phyloP scores from a whole-genome alignment of 2,329 filamentous ascomycete species.

The Microsporum audouinii region DNA sequence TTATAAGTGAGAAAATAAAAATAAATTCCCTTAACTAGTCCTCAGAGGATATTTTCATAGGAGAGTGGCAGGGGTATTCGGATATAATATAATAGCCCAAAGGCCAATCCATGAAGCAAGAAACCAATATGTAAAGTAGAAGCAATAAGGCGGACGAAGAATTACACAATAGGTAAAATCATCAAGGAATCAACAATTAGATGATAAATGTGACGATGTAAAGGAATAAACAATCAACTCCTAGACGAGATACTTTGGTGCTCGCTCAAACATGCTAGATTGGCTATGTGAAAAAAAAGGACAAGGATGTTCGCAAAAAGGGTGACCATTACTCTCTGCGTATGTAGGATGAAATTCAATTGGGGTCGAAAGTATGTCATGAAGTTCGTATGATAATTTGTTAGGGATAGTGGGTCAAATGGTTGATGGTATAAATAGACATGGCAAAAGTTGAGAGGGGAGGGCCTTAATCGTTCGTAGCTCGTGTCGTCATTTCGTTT shows the following conservation, averaged over 20 bases:
- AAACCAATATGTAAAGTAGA: neutral
- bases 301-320: neutral
- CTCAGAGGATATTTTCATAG: neutral
- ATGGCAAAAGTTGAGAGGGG: neutral
- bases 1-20: no score
- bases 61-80: neutral
- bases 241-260: neutral
- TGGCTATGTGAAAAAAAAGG: neutral
- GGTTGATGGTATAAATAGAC: neutral
- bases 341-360: no score
- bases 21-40: no score
- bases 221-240: neutral
- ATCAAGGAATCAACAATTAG: neutral
- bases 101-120: neutral
- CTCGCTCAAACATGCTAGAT: neutral
- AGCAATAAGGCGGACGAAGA: neutral
- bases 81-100: neutral
- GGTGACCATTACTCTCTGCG: no score
- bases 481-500: neutral
- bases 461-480: neutral
- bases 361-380: neutral
- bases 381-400: no score
- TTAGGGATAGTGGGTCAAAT: neutral
- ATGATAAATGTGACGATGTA: neutral
- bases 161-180: neutral